Evolutionary conservation across 495 filamentous ascomycete species (phyloP), one percentile per base, ranked within the genome.

Genomic region (Hypoxylon subgilvum): DNA sequence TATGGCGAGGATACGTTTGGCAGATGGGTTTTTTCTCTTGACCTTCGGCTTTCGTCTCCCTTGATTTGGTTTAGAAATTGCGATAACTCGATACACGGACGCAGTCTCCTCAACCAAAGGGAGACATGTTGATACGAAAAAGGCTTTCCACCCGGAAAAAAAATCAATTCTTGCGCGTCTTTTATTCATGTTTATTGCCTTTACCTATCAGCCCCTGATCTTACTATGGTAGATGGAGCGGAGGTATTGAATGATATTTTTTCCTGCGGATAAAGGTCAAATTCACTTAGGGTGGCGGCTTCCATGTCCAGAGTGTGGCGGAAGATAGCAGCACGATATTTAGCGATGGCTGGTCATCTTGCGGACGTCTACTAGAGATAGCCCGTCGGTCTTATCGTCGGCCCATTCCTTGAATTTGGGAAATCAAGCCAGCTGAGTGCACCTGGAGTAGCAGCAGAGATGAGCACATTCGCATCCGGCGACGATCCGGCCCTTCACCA

Each of bases 91-190:
- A 64, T 58, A 64, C 38, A 59, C 49, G 61, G 49, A 64, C 47
- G 30, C 38, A 59, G 54, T 59, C 49, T 50, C 52, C 39, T 49
- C 31, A 57, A 39, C 12, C 40, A 35, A 14, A 12, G 39, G 53
- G 56, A 48, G 57, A 54, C 50, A 56, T 68, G 65, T 70, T 65
- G 57, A 68, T 65, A 65, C 47, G 57, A 63, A 67, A n/a, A 63
- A 57, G 52, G 60, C 51, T 53, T 62, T 48, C 61, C 53, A 35
- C 59, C 54, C 51, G 53, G 55, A 63, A 65, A 69, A 60, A 63
- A 58, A 52, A 12, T n/a, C 35, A 50, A 45, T 44, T 67, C 44
- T 39, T 61, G 52, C 54, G 49, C 52, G 49, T 63, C 44, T 63
- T 63, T 61, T 47, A 54, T 66, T 70, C 60, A 47, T 61, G 43